Evolutionary conservation across 139 green algal species (phyloP).

Genomic region (Mesotaenium endlicherianum): DNA sequence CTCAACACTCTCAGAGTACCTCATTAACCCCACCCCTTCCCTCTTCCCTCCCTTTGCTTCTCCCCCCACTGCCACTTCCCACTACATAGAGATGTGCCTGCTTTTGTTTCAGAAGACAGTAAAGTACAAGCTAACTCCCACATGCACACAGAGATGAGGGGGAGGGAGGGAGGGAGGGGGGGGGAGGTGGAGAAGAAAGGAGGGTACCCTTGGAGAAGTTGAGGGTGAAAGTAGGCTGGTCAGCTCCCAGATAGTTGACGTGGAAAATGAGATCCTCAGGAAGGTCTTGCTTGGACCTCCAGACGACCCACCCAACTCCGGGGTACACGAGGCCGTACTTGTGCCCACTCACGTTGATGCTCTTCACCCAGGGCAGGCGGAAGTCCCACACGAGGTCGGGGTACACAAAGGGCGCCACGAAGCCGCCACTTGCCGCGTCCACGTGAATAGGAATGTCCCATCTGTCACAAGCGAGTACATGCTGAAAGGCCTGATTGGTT

Average conservation of each 20-base stretch:
- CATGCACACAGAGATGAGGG: too few species aligned
- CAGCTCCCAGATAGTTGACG: slow-evolving; percentile 51
- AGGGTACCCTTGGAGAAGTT: slow-evolving; percentile 43
- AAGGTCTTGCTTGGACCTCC: slow-evolving; percentile 41
- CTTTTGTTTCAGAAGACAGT: too few species aligned
- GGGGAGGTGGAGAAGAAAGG: too few species aligned
- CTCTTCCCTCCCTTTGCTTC: too few species aligned
- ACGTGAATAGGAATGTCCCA: slow-evolving; percentile 54
- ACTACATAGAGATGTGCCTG: too few species aligned
- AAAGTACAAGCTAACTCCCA: too few species aligned
- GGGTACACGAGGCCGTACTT: slow-evolving; percentile 53
- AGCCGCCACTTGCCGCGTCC: slow-evolving; percentile 53
- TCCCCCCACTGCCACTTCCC: too few species aligned
- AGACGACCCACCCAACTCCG: slow-evolving; percentile 51
- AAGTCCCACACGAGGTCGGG: slow-evolving; percentile 56
- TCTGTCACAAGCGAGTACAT: neutral
- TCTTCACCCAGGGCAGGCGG: slow-evolving; percentile 39
- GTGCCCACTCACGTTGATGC: slow-evolving; percentile 53
- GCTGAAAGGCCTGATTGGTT: too few species aligned
- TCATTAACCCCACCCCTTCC: too few species aligned
- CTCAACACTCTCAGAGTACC: too few species aligned
- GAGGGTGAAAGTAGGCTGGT: slow-evolving; percentile 48
- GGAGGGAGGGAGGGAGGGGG: too few species aligned
- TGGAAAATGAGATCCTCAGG: slow-evolving; percentile 52
- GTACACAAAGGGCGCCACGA: slow-evolving; percentile 53